A percentile compares a stretch with the other conserved stretches of the same genome.
Evolutionary conservation across 495 filamentous ascomycete genomes (phyloP).

Genomic region (Penicillium arizonense): DNA sequence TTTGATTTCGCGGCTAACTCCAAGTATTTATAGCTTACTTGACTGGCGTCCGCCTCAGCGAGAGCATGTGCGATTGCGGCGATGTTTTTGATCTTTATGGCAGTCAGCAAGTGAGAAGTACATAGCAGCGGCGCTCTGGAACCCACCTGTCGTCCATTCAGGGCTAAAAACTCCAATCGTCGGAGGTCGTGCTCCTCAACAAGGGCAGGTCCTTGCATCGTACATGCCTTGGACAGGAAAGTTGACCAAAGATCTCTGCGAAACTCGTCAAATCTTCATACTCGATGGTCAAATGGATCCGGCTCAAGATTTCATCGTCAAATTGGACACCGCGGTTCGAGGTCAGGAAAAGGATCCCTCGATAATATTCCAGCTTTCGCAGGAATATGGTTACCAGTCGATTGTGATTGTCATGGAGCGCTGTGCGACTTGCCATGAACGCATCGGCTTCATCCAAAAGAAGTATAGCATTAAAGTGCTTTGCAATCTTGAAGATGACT

Average conservation of each 20-base stretch:
- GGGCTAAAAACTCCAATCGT: constrained; percentile 12
- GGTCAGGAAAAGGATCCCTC: constrained; percentile 36
- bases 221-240: constrained; percentile 13
- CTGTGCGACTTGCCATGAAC: constrained; percentile 30
- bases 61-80: constrained; percentile 18
- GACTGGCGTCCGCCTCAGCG: constrained; percentile 6
- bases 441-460: constrained; percentile 48
- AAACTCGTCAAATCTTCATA: constrained; percentile 34
- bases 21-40: constrained; percentile 21
- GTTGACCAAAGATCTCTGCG: constrained; percentile 24
- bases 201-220: constrained; percentile 15
- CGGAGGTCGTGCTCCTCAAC: constrained; percentile 15
- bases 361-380: constrained; percentile 56
- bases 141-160: constrained; percentile 29
- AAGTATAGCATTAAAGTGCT: constrained; percentile 31
- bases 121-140: background rate
- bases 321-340: constrained; percentile 25
- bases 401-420: constrained; percentile 25
- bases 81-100: constrained; percentile 24
- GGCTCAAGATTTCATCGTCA: constrained; percentile 43
- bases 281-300: constrained; percentile 42
- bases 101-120: constrained; percentile 8
- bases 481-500: constrained; percentile 24
- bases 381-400: constrained; percentile 43
- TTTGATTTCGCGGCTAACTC: constrained; percentile 20